phyloP scores from a whole-genome alignment of 257 asterid genomes.

The Petunia secreta region DNA sequence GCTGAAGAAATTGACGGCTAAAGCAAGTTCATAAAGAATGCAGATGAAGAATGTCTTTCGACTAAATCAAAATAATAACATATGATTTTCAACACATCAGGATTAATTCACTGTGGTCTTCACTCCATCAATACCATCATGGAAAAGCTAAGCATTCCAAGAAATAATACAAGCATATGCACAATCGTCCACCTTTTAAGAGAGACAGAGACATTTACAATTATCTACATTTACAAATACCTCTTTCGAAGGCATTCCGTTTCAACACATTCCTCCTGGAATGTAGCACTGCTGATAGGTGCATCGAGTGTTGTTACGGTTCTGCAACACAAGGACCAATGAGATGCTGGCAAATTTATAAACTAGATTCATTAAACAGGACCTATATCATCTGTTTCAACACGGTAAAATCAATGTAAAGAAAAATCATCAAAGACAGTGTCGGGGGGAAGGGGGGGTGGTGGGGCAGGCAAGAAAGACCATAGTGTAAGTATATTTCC shows the following conservation, averaged over 20 bases:
- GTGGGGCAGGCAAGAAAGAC: background rate
- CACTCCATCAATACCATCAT: background rate
- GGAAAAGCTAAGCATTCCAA: slow-evolving; percentile 1
- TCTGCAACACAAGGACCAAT: slow-evolving; percentile 43
- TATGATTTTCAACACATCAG: background rate
- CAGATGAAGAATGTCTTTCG: background rate
- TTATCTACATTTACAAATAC: slow-evolving; percentile 35
- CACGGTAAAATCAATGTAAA: background rate
- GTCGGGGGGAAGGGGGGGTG: background rate
- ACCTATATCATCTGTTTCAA: background rate
- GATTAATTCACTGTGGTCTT: background rate
- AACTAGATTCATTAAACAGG: background rate
- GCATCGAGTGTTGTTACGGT: slow-evolving; percentile 46
- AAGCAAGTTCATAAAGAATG: background rate
- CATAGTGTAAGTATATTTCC: background rate
- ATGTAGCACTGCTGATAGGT: slow-evolving; percentile 50
- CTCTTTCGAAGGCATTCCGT: slow-evolving; percentile 71
- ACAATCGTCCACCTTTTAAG: background rate
- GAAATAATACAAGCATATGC: background rate
- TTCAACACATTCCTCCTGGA: slow-evolving; percentile 56
- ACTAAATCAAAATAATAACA: background rate
- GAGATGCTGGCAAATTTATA: background rate
- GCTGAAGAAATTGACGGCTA: background rate
- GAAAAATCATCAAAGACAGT: background rate
- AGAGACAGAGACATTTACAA: background rate